phyloP scores from a whole-genome alignment of 2,329 filamentous ascomycete species.

The Cyphellophora europaea region DNA sequence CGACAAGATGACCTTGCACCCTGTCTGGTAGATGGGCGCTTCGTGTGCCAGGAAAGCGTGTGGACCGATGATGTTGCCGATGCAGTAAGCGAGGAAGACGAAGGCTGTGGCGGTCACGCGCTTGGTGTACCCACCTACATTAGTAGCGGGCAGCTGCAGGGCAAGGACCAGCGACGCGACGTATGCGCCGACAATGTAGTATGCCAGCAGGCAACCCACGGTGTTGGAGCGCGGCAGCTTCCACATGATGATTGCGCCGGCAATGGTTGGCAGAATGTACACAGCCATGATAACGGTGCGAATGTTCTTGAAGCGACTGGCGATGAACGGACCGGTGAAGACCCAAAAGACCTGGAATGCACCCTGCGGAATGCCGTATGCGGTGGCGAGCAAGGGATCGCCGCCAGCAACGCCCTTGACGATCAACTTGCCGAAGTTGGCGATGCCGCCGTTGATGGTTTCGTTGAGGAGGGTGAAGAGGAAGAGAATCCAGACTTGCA shows the following conservation, averaged over 20 bases:
- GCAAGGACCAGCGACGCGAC: slow-evolving; percentile 25
- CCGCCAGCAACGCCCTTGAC: slow-evolving; percentile 37
- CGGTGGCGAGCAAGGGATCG: slow-evolving; percentile 38
- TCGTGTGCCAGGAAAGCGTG: slow-evolving; percentile 33
- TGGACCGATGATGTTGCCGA: slow-evolving; percentile 33
- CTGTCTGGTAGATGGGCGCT: slow-evolving; percentile 26
- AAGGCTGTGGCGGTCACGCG: slow-evolving; percentile 37
- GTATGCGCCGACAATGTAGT: slow-evolving; percentile 36
- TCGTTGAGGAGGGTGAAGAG: slow-evolving; percentile 16
- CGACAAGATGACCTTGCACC: slow-evolving; percentile 21
- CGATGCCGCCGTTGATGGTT: slow-evolving; percentile 24
- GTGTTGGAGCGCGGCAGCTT: slow-evolving; percentile 28
- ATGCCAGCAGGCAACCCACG: slow-evolving; percentile 37
- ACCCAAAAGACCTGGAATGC: slow-evolving; percentile 46
- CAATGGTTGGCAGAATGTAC: slow-evolving; percentile 43
- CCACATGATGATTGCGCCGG: slow-evolving; percentile 40
- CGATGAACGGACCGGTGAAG: slow-evolving; percentile 37
- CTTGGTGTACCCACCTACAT: slow-evolving; percentile 41
- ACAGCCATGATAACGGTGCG: slow-evolving; percentile 44
- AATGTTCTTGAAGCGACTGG: slow-evolving; percentile 17
- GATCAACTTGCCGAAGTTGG: slow-evolving; percentile 23
- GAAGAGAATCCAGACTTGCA: slow-evolving; percentile 17
- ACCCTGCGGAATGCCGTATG: slow-evolving; percentile 46
- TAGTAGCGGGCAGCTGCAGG: slow-evolving; percentile 23
- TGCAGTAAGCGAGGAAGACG: slow-evolving; percentile 32